These are phyloP conservation scores for Epicoccum nigrum DNA, from an alignment of 2,329 filamentous ascomycete species.

Conservation along the genomic window DNA sequence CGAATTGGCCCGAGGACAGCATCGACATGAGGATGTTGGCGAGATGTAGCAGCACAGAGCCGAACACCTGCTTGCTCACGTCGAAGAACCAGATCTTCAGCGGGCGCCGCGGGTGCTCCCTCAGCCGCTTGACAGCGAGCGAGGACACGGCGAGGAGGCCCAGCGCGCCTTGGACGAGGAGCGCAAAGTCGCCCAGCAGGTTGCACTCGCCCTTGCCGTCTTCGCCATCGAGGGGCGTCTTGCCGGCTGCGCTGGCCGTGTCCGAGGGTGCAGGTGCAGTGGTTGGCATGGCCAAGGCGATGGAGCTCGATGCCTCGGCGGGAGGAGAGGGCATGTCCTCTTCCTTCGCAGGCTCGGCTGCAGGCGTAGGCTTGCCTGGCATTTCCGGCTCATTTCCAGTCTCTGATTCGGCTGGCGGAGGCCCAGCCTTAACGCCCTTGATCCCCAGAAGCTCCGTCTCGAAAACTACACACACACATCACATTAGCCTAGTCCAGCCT, in stretches of 20 bases:
- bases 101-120: conserved; percentile 88
- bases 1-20: conserved; percentile 86
- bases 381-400: conserved; percentile 9
- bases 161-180: conserved; percentile 86
- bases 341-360: background rate
- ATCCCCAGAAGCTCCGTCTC: conserved; percentile 91
- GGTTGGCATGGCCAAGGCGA: conserved; percentile 20
- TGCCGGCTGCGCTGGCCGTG: conserved; percentile 28
- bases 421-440: conserved; percentile 54
- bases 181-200: conserved; percentile 86
- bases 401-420: background rate
- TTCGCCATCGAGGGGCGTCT: conserved; percentile 48
- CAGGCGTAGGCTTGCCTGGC: conserved; percentile 6
- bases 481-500: conserved; percentile 20
- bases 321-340: conserved; percentile 20
- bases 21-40: conserved; percentile 97
- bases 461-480: conserved; percentile 73
- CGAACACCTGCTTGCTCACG: conserved; percentile 95
- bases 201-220: conserved; percentile 75
- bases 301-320: conserved; percentile 15
- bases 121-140: conserved; percentile 91
- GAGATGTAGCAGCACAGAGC: conserved; percentile 86
- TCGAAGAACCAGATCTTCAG: conserved; percentile 98
- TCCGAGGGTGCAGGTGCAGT: conserved; percentile 17
- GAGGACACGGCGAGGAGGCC: conserved; percentile 82